Conservation (phyloP, 495 filamentous ascomycete species). For the Neurospora hispaniola region DNA sequence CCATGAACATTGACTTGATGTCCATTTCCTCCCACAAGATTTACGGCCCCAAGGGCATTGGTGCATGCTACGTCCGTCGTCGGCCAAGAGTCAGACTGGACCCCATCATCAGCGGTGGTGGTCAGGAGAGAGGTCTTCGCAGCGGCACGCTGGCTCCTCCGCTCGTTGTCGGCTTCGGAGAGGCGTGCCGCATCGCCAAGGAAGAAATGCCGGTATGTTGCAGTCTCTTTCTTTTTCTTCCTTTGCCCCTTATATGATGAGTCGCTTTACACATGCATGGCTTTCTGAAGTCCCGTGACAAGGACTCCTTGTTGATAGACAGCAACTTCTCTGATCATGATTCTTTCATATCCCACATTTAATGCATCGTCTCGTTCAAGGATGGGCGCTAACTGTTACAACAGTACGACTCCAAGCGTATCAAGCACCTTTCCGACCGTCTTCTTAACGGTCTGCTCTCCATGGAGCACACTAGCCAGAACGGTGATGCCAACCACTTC, state of each 20-base stretch:
- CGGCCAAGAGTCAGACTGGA: constrained; percentile 88
- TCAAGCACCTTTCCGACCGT: constrained; percentile 71
- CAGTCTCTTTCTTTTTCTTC: background rate
- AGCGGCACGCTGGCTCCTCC: constrained; percentile 90
- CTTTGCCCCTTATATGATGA: constrained; percentile 40
- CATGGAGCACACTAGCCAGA: constrained; percentile 85
- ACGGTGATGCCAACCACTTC: constrained; percentile 71
- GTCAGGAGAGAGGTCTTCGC: constrained; percentile 87
- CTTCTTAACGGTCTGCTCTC: constrained; percentile 69
- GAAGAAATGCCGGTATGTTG: constrained; percentile 77
- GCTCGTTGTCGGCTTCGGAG: constrained; percentile 83
- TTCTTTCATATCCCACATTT: constrained; percentile 1
- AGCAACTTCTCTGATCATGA: constrained; percentile 39
- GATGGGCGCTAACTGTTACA: constrained; percentile 9
- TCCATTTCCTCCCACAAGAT: constrained; percentile 99
- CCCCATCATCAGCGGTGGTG: constrained; percentile 91
- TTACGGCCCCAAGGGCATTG: constrained; percentile 94
- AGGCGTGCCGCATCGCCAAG: constrained; percentile 83
- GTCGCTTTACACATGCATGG: constrained; percentile 61
- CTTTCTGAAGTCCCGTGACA: constrained; percentile 45
- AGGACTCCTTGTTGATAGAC: constrained; percentile 39
- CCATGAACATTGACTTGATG: constrained; percentile 96
- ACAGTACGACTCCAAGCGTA: constrained; percentile 84
- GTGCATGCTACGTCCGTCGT: constrained; percentile 88
- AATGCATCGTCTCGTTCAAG: background rate